A percentile compares a stretch with the other conserved stretches of the same genome.
Conservation (phyloP, 1,284 basidiomycete genomes). For the Sanghuangporus baumii region DNA sequence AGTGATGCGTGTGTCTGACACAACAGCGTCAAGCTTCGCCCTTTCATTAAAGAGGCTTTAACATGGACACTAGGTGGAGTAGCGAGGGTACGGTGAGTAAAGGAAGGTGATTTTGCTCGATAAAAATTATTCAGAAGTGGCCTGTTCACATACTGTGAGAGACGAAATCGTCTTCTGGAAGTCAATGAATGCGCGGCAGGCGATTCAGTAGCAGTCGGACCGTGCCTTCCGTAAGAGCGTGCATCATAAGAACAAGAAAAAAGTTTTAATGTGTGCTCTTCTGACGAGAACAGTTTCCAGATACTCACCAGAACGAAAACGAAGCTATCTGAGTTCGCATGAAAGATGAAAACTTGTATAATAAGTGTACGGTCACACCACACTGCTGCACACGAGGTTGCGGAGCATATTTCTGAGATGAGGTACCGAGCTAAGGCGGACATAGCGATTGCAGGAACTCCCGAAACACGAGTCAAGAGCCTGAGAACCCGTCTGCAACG, state of each 20-base stretch:
- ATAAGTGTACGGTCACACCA: not conserved
- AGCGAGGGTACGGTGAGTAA: not conserved
- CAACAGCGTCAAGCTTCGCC: not conserved
- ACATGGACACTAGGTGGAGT: not conserved
- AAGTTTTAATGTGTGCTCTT: not conserved
- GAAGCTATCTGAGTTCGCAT: not conserved
- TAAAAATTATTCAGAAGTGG: not conserved
- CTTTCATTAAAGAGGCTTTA: slow-evolving; percentile 2
- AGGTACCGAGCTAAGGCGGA: slow-evolving; percentile 1
- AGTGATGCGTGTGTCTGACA: not conserved
- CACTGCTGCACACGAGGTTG: not conserved
- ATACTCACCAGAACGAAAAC: not conserved
- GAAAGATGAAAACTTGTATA: not conserved
- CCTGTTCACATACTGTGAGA: not conserved
- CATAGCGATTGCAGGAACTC: not conserved
- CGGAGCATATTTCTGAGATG: slow-evolving; percentile 1
- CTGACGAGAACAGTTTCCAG: not conserved
- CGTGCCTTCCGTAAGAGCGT: not conserved
- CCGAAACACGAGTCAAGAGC: not conserved
- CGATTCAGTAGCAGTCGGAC: not conserved
- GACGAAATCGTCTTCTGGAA: not conserved
- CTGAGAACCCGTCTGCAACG: not conserved
- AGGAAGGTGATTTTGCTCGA: not conserved
- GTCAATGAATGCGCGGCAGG: not conserved
- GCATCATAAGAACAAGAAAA: not conserved